Evolutionary conservation across 306 rosid genomes (phyloP).

Genomic region (Rubus parviflorus): DNA sequence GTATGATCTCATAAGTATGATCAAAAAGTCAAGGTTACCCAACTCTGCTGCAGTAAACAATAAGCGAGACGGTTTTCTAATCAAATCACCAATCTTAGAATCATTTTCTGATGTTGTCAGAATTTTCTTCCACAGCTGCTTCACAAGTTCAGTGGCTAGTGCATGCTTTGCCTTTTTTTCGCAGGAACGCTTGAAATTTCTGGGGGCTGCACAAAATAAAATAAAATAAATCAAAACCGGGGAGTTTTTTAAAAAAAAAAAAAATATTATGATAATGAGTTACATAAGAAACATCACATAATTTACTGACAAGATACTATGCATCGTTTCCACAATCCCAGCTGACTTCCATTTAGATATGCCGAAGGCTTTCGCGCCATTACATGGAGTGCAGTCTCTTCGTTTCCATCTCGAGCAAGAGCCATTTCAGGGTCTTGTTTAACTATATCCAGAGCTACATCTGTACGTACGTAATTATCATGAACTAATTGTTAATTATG

Average conservation of each 20-base stretch:
- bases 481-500: neutral
- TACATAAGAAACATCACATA: neutral
- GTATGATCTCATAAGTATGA: neutral
- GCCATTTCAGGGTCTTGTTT: neutral
- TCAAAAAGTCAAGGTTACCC: neutral
- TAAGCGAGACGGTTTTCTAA: neutral
- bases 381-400: neutral
- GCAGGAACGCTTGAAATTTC: neutral
- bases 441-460: neutral
- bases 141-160: conserved; percentile 2
- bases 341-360: neutral
- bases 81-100: neutral
- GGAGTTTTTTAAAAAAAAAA: neutral
- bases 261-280: neutral
- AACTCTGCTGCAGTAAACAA: conserved; percentile 2
- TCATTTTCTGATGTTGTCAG: neutral
- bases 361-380: conserved; percentile 4
- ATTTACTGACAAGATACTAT: neutral
- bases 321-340: neutral
- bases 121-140: neutral
- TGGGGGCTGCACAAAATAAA: neutral
- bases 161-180: neutral
- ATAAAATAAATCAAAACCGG: neutral
- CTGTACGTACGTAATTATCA: neutral
- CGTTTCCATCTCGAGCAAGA: neutral